Conservation (phyloP, 1,284 basidiomycete genomes). For the Cystobasidium pallidum region DNA sequence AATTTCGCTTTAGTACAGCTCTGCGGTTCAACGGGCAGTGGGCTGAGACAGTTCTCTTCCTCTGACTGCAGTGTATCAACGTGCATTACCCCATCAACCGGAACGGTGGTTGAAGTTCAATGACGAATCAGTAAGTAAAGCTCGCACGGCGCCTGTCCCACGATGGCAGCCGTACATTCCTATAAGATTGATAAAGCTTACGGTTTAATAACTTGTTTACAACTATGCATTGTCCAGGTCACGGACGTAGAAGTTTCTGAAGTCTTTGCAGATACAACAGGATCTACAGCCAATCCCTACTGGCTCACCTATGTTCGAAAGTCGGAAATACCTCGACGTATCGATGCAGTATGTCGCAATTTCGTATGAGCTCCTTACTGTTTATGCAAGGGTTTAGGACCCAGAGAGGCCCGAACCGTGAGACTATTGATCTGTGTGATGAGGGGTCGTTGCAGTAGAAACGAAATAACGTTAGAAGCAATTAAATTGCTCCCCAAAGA, state of each 20-base stretch:
- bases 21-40: too few species aligned
- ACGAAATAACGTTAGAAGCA: too few species aligned
- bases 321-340: constrained; percentile 14
- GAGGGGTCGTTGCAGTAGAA: too few species aligned
- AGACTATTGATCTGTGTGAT: too few species aligned
- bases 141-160: neutral
- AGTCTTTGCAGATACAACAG: constrained; percentile 45
- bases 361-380: constrained; percentile 29
- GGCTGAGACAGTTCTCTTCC: too few species aligned
- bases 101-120: constrained; percentile 85
- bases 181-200: too few species aligned
- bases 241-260: constrained; percentile 43
- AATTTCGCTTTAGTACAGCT: too few species aligned
- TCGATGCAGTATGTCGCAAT: constrained; percentile 41
- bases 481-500: too few species aligned
- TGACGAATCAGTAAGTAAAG: constrained; percentile 42
- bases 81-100: constrained; percentile 71
- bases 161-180: too few species aligned
- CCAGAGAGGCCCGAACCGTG: too few species aligned
- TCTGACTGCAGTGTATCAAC: constrained; percentile 65
- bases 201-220: neutral
- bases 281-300: constrained; percentile 44
- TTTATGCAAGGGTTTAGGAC: too few species aligned
- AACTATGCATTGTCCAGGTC: constrained; percentile 10
- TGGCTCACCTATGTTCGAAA: constrained; percentile 44